Evolutionary conservation across 371 early-diverging fungal species (phyloP).

Genomic region (Mortierella sp.): DNA sequence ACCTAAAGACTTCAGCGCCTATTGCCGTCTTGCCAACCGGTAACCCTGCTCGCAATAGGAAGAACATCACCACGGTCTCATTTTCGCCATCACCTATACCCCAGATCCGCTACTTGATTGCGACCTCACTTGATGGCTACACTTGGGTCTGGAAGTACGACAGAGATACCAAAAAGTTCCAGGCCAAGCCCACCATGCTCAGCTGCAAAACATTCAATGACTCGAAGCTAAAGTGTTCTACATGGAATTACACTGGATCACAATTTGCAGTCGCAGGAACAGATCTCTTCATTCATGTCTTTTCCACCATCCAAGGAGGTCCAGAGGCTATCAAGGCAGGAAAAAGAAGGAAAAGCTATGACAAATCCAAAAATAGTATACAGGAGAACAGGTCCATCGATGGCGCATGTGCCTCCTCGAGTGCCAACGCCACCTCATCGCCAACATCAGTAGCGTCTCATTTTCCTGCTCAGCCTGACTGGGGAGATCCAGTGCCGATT

Average conservation of each 20-base stretch:
- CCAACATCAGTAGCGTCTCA: slow-evolving; percentile 56
- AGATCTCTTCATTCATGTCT: slow-evolving; percentile 82
- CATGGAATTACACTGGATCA: slow-evolving; percentile 85
- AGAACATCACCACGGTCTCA: slow-evolving; percentile 76
- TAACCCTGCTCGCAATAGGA: slow-evolving; percentile 52
- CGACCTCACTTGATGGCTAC: slow-evolving; percentile 80
- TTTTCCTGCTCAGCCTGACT: slow-evolving; percentile 49
- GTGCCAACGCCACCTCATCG: slow-evolving; percentile 13
- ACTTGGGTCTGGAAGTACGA: slow-evolving; percentile 84
- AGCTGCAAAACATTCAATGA: slow-evolving; percentile 64
- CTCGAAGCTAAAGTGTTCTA: slow-evolving; percentile 71
- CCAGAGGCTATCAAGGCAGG: slow-evolving; percentile 40
- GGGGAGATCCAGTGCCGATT: slow-evolving; percentile 69
- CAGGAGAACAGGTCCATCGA: slow-evolving; percentile 4
- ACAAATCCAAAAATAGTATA: slow-evolving; percentile 51
- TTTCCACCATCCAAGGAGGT: slow-evolving; percentile 64
- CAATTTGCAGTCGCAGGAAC: slow-evolving; percentile 84
- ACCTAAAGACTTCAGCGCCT: slow-evolving; percentile 78
- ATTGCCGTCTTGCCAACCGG: slow-evolving; percentile 64
- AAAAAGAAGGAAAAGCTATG: slow-evolving; percentile 46
- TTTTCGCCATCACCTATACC: slow-evolving; percentile 87
- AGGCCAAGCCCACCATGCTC: slow-evolving; percentile 68
- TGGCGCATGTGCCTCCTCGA: slow-evolving; percentile 6
- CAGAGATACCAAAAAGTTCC: slow-evolving; percentile 64
- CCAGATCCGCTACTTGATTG: slow-evolving; percentile 79